Percentiles rank a stretch among this genome's conserved stretches.
Evolutionary conservation across 768 basidiomycete species (phyloP).

Genomic region (Hypsizygus marmoreus): DNA sequence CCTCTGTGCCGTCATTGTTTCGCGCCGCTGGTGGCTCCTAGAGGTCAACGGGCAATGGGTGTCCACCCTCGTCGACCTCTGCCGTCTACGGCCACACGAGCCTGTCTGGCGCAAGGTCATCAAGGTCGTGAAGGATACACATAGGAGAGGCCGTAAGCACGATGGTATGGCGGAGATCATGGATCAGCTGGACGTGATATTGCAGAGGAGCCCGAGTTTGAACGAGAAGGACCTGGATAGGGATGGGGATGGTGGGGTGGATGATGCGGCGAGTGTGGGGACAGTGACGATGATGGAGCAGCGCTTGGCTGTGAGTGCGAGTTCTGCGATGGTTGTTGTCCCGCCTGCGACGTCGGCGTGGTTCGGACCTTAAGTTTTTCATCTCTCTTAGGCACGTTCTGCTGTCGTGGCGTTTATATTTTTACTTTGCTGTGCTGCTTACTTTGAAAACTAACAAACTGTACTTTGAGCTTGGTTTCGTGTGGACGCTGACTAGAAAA

Average conservation of each 20-base stretch:
- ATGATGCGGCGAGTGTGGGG: conserved; percentile 1
- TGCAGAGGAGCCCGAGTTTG: conserved; percentile 5
- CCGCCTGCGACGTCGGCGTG: not conserved
- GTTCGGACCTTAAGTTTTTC: not conserved
- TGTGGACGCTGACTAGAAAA: not conserved
- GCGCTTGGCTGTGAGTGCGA: conserved; percentile 7
- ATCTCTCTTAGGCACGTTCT: not conserved
- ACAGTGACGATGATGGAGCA: conserved; percentile 16
- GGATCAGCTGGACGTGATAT: conserved; percentile 19
- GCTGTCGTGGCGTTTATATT: not conserved
- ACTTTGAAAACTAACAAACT: not conserved
- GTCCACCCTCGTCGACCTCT: conserved; percentile 36
- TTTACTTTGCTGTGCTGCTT: not conserved
- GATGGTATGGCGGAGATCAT: conserved; percentile 26
- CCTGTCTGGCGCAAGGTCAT: conserved; percentile 34
- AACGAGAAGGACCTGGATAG: not conserved
- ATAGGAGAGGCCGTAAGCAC: conserved; percentile 19
- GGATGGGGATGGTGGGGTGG: not conserved
- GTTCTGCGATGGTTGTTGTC: not conserved
- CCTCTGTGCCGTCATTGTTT: conserved; percentile 29
- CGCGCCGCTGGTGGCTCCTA: conserved; percentile 38
- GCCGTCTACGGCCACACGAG: conserved; percentile 31
- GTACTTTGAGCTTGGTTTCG: not conserved
- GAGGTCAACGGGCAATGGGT: conserved; percentile 40
- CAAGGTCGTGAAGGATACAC: conserved; percentile 24